Evolutionary conservation across 768 basidiomycete species (phyloP), one percentile per base, ranked within the genome.

Genomic region (Boletellus emodensis): DNA sequence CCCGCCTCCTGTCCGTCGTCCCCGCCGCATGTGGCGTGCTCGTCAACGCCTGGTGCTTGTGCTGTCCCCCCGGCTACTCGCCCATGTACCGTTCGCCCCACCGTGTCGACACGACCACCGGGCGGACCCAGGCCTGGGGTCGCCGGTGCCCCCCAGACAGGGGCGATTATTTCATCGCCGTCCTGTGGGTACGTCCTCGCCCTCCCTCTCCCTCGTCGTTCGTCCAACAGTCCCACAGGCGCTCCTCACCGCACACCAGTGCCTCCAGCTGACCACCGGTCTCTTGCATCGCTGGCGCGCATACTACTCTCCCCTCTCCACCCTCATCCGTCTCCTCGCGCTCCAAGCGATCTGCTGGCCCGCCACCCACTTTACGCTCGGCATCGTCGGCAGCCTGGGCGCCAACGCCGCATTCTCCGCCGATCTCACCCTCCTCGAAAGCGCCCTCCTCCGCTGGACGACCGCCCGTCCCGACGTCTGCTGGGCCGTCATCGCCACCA

Each of bases 291-390:
- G 95, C 41, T 98, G 95, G 95, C 78, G 85, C 18, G 77, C 88
- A 0, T 95, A 96, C 71, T 98, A 98, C 65, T 80, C 90, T 0
- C 85, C 91, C 0, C 73, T 90, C 24, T 81, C 94, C 4, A 91
- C 94, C 2, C 81, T 97, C 54, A 88, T 96, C 61, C 87, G 95
- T 14, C 83, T 97, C 4, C 77, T 97, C 48, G 94, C 91, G 0
- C 75, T 98, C 0, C 95, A 97, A 64, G 90, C 90, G 15, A 94
- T 98, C 52, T 97, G 94, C 71, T 97, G 94, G 94, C 91, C 92
- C 2, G 85, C 90, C 4, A 96, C 94, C 5, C 88, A 91, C 57
- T 68, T 91, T 35, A 94, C 91, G 1, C 81, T 95, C 30, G 79
- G 75, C 46, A 70, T 93, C 44, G 75, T 97, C 40, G 83, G 85